These are phyloP conservation scores for Dacryopinax primogenitus DNA, from an alignment of 768 basidiomycete genomes.

Conservation along the genomic window DNA sequence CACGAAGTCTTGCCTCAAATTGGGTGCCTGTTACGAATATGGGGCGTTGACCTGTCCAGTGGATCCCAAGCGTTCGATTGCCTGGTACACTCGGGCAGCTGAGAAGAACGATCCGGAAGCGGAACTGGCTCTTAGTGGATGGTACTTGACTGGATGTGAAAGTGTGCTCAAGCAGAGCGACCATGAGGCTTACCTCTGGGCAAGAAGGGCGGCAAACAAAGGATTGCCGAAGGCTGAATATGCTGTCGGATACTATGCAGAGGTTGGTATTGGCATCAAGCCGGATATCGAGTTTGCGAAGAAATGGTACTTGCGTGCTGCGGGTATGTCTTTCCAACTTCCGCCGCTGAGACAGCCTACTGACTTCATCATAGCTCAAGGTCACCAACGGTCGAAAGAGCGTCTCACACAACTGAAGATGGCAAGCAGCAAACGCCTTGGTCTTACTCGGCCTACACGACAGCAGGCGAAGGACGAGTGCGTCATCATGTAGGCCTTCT, in stretches of 20 bases:
- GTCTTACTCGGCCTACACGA: conserved; percentile 74
- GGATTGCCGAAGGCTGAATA: conserved; percentile 95
- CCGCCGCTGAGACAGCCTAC: neutral
- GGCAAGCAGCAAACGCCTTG: conserved; percentile 65
- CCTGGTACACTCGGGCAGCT: conserved; percentile 97
- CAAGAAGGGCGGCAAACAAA: conserved; percentile 88
- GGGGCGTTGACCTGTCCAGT: conserved; percentile 78
- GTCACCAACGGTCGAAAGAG: conserved; percentile 96
- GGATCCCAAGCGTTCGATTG: conserved; percentile 86
- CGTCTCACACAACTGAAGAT: conserved; percentile 92
- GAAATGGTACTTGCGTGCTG: conserved; percentile 98
- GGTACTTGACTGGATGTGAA: conserved; percentile 95
- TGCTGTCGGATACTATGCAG: conserved; percentile 96
- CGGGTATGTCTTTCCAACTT: conserved; percentile 46
- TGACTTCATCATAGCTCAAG: conserved; percentile 57
- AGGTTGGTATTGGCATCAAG: conserved; percentile 94
- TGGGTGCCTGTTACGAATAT: conserved; percentile 92
- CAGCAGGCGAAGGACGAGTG: conserved; percentile 92
- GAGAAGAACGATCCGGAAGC: conserved; percentile 93
- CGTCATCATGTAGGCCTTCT: conserved; percentile 43
- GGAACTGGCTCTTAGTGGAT: conserved; percentile 90
- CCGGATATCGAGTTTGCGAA: conserved; percentile 92
- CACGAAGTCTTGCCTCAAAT: conserved; percentile 85
- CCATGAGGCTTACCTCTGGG: conserved; percentile 98
- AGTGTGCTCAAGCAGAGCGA: conserved; percentile 95